phyloP scores from a whole-genome alignment of 2,329 filamentous ascomycete genomes.

The Penicillium glabrum region DNA sequence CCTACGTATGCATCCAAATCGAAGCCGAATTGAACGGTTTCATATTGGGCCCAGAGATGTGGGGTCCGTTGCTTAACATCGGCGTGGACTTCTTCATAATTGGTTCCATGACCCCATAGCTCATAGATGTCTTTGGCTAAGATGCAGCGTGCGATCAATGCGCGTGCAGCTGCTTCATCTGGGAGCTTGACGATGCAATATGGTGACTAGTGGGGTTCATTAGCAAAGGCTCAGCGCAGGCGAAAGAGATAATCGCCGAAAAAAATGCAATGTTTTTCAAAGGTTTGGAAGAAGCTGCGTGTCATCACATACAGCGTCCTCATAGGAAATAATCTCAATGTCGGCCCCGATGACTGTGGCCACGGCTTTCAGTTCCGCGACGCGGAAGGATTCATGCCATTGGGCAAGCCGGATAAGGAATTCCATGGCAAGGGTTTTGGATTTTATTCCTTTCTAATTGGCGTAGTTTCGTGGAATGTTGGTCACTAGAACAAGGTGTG shows the following conservation, averaged over 20 bases:
- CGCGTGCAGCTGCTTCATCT: constrained; percentile 63
- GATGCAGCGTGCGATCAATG: constrained; percentile 73
- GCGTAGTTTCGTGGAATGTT: background rate
- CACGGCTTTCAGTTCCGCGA: constrained; percentile 78
- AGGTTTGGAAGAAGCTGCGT: background rate
- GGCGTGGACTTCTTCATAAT: constrained; percentile 67
- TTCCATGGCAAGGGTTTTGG: constrained; percentile 50
- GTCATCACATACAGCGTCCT: constrained; percentile 61
- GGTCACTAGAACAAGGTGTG: background rate
- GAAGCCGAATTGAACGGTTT: constrained; percentile 73
- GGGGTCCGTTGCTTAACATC: constrained; percentile 61
- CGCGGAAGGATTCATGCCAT: constrained; percentile 84
- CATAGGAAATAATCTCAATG: constrained; percentile 74
- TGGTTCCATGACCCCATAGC: constrained; percentile 75
- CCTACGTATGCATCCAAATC: constrained; percentile 79
- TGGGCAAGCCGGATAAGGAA: constrained; percentile 90
- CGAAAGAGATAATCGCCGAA: background rate
- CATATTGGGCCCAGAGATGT: constrained; percentile 67
- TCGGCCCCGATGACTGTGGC: constrained; percentile 67
- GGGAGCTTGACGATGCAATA: constrained; percentile 76
- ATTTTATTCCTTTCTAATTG: background rate
- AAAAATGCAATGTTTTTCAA: background rate
- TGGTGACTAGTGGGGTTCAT: constrained; percentile 64
- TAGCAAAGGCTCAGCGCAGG: background rate
- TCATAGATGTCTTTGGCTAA: constrained; percentile 82